phyloP scores from a whole-genome alignment of 805 yeast species.

The Kuraishia borneana region DNA sequence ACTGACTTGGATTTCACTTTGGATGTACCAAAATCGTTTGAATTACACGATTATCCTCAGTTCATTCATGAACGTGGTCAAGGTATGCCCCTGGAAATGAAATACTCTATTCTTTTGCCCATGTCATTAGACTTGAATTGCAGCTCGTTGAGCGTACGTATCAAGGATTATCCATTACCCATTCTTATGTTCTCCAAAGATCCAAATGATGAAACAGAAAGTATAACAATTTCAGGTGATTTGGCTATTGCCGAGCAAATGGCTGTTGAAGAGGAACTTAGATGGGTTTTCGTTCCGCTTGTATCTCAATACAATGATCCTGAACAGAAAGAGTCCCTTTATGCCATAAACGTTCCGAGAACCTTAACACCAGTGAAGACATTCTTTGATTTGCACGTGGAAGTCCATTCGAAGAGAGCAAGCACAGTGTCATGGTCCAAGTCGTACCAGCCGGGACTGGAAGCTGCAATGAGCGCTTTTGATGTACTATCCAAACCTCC shows the following conservation, averaged over 20 bases:
- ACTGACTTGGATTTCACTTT: constrained; percentile 36
- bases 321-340: constrained; percentile 28
- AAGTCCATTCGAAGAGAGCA: constrained; percentile 43
- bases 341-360: constrained; percentile 56
- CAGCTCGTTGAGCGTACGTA: constrained; percentile 52
- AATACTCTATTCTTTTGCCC: constrained; percentile 63
- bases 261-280: constrained; percentile 20
- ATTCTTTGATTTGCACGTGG: constrained; percentile 48
- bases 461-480: constrained; percentile 63
- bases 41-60: constrained; percentile 38
- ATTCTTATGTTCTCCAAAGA: constrained; percentile 22
- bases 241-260: constrained; percentile 60
- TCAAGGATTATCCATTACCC: constrained; percentile 88
- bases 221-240: constrained; percentile 43
- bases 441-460: constrained; percentile 78
- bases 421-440: constrained; percentile 77
- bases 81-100: constrained; percentile 64
- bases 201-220: constrained; percentile 11
- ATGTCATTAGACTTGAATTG: constrained; percentile 42
- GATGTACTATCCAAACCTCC: constrained; percentile 88
- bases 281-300: constrained; percentile 54
- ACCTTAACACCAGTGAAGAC: constrained; percentile 69
- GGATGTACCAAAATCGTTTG: constrained; percentile 36
- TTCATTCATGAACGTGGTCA: constrained; percentile 68
- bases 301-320: constrained; percentile 28